Base-by-base conservation (phyloP, 441 rosid genomes). In the Corymbia calophylla region DNA sequence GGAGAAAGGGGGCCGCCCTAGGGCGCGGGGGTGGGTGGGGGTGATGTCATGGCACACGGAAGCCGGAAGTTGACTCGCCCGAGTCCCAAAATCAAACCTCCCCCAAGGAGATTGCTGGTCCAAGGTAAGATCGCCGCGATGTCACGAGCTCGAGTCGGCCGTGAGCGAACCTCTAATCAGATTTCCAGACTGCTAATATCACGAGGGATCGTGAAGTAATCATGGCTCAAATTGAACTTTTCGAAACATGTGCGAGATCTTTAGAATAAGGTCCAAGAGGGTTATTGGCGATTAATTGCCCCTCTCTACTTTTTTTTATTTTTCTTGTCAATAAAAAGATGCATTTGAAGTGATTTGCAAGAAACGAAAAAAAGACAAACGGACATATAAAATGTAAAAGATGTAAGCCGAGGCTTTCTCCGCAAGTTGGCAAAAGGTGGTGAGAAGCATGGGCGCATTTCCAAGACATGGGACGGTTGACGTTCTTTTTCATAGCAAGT, bases 161-260 rank as follows among this genome's bases (percentile, higher is more conserved):
- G 10, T 31, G 21, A 66, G 39, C 18, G 3, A 66, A 31, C 10
- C 39, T 66, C 73, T 31, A 66, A 66, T 1, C 3, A 31, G 11
- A 4, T 64, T 7, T 64, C 2, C 16, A 3, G n/a, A n/a, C n/a
- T 64, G 10, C 19, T 7, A 64, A 3, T 2, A 19, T 5, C 15
- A 18, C 0, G 1, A 2, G 15, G 11, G 18, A 23, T 14, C 5
- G 19, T 21, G 4, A 5, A 39, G 0, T 39, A 73, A 21, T 73
- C 13, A 35, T 73, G 5, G 7, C 49, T 73, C 47, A 21, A 73
- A 73, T 19, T 0, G 8, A 18, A 68, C 18, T 0, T 0, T 11
- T 70, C 2, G 27, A 32, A 32, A 31, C 39, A 31, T 31, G 10
- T 16, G 31, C 5, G 9, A 9, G 0, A 66, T 39, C 5, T 66